Evolutionary conservation across 1,284 basidiomycete genomes (phyloP), one percentile per base, ranked within the genome.

Genomic region (Leccinum pachyderme): DNA sequence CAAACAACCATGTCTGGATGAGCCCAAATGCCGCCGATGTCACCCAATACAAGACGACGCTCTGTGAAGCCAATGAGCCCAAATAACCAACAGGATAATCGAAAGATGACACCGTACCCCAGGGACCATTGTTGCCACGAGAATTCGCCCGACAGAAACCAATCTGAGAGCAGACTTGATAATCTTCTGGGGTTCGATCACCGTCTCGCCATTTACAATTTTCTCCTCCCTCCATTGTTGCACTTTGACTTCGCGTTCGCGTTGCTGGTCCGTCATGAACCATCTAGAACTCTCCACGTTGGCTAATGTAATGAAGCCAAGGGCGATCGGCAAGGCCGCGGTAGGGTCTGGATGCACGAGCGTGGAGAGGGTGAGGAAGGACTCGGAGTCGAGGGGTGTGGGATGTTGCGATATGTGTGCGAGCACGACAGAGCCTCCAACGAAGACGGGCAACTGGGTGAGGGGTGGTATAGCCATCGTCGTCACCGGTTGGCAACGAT

Each of bases 11-110:
- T 7, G 89, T 89, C 67, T 95, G 91, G 15, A 87, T 57, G 24
- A 95, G 73, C 35, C 92, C 92, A 66, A 90, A 91, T 18, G 82
- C 71, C 25, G 92, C 88, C 7, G 91, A 94, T 5, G 90, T 85
- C 3, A 89, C 76, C 93, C 93, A 95, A 67, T 93, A 95, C 18
- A 94, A 63, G 46, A 87, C 77, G 18, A 95, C 78, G 48, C 87
- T 83, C 90, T 94, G 61, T 32, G 57, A 28, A 59, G 11, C 18
- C 2, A 43, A 53, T 62, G 51, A 59, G 60, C 15, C 22, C 41
- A 25, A 22, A 25, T 54, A 55, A 7, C 35, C 22, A 15, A 47
- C 46, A 44, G 18, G 47, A 22, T 11, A 22, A 39, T 22, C 37
- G 41, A 52, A 53, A 44, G 24, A 44, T 31, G 13, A 33, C 4